A percentile compares a stretch with the other conserved stretches of the same genome.
These are phyloP conservation scores for Arthrinium phaeospermum DNA, from an alignment of 2,329 filamentous ascomycete species.

Conservation along the genomic window DNA sequence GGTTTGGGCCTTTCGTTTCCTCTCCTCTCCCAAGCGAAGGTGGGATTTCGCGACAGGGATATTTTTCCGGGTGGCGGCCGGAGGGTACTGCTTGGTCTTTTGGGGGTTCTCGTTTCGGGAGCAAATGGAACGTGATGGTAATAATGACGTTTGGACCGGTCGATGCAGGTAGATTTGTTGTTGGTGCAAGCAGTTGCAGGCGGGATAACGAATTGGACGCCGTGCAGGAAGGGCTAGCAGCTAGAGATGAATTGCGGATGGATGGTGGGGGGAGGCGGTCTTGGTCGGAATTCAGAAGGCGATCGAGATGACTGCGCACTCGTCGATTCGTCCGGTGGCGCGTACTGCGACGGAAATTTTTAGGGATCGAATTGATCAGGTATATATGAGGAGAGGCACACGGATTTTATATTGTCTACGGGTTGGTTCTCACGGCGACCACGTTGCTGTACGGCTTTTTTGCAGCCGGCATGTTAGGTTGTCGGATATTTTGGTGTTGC, in stretches of 20 bases:
- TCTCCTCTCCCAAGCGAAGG: neutral
- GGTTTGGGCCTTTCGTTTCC: neutral
- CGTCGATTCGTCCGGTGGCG: neutral
- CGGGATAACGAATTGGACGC: constrained; percentile 4
- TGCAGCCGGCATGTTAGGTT: neutral
- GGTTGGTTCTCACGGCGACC: neutral
- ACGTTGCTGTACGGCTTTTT: neutral
- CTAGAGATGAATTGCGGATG: neutral
- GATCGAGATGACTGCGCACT: neutral
- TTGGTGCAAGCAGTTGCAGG: constrained; percentile 7
- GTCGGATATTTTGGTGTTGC: neutral
- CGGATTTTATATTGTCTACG: neutral
- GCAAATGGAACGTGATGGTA: neutral
- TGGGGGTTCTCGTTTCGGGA: neutral
- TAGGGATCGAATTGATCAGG: neutral
- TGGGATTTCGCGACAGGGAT: constrained; percentile 3
- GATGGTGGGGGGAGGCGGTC: neutral
- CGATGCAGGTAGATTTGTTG: neutral
- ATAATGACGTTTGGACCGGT: neutral
- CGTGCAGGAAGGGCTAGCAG: constrained; percentile 4
- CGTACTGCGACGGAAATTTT: neutral
- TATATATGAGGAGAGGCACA: neutral
- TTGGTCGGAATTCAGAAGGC: neutral
- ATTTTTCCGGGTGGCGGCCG: neutral
- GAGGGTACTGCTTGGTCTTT: neutral